These are phyloP conservation scores for Eremothecium coryli DNA, from an alignment of 1,139 yeast genomes.

Conservation along the genomic window DNA sequence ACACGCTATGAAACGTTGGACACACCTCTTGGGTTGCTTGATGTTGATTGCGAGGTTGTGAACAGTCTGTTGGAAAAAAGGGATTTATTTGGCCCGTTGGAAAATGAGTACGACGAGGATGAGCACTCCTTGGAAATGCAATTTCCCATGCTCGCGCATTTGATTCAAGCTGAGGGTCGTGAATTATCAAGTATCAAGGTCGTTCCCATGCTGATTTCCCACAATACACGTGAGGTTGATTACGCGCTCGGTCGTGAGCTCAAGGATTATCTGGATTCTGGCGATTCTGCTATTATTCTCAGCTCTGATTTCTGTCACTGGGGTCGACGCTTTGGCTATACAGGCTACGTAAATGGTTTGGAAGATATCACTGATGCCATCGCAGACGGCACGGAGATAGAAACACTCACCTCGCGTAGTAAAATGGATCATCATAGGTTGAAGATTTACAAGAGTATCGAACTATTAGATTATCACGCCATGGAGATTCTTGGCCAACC, in stretches of 20 bases:
- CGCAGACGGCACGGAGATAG: constrained; percentile 23
- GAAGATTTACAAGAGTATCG: constrained; percentile 65
- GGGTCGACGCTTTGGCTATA: constrained; percentile 76
- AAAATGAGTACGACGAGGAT: constrained; percentile 54
- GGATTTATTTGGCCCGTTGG: constrained; percentile 48
- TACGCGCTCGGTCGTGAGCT: constrained; percentile 41
- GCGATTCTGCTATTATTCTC: constrained; percentile 51
- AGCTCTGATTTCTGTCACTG: constrained; percentile 96
- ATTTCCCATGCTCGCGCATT: constrained; percentile 48
- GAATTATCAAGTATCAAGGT: constrained; percentile 42
- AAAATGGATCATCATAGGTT: constrained; percentile 22
- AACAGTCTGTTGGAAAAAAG: constrained; percentile 30
- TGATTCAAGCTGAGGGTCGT: constrained; percentile 39
- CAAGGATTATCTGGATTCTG: constrained; percentile 46
- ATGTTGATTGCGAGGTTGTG: constrained; percentile 48
- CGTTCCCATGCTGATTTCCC: constrained; percentile 76
- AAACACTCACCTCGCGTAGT: constrained; percentile 19
- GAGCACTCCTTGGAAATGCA: constrained; percentile 98
- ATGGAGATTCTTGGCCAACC: constrained; percentile 49
- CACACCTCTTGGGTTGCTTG: constrained; percentile 74
- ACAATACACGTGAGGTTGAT: constrained; percentile 41
- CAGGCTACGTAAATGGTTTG: constrained; percentile 38
- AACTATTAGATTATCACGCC: constrained; percentile 56
- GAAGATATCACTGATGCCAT: constrained; percentile 22
- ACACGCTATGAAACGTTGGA: constrained; percentile 48